A percentile compares a stretch with the other conserved stretches of the same genome.
Conservation (phyloP, 805 yeast genomes). For the Scheffersomyces spartinae region DNA sequence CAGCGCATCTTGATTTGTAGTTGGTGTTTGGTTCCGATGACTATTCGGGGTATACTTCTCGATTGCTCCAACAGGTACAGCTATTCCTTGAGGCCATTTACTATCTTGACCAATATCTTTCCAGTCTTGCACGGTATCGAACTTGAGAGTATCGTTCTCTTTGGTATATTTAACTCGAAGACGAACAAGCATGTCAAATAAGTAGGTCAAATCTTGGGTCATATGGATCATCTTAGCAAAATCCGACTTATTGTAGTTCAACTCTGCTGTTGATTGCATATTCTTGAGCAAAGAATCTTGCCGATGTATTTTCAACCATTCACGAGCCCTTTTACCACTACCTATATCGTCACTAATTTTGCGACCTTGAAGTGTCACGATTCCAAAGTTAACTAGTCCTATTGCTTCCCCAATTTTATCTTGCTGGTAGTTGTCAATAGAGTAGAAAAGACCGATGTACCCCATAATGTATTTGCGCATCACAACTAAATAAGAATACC, state of each 20-base stretch:
- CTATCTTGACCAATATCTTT: constrained; percentile 22
- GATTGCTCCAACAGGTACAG: constrained; percentile 20
- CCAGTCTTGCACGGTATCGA: constrained; percentile 25
- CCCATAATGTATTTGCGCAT: constrained; percentile 25
- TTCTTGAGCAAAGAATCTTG: constrained; percentile 11
- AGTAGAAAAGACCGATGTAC: constrained; percentile 28
- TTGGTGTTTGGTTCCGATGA: too few relatives aligned
- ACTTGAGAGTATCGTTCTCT: constrained; percentile 26
- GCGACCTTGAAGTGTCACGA: constrained; percentile 25
- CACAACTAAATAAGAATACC: constrained; percentile 22
- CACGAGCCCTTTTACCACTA: too few relatives aligned
- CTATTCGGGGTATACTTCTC: too few relatives aligned
- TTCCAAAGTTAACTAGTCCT: constrained; percentile 26
- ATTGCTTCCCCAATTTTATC: constrained; percentile 28
- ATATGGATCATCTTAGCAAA: constrained; percentile 27
- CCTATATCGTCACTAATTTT: constrained; percentile 7
- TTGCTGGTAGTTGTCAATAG: constrained; percentile 30
- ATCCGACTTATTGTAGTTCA: constrained; percentile 22
- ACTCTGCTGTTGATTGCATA: constrained; percentile 22
- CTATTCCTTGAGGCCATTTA: constrained; percentile 32
- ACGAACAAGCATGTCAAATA: constrained; percentile 27
- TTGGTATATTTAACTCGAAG: constrained; percentile 26
- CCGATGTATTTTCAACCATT: too few relatives aligned
- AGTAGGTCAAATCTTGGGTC: constrained; percentile 23
- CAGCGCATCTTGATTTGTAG: too few relatives aligned